These are phyloP conservation scores for Penicillium pancosmium DNA, from an alignment of 495 filamentous ascomycete species.

Conservation along the genomic window DNA sequence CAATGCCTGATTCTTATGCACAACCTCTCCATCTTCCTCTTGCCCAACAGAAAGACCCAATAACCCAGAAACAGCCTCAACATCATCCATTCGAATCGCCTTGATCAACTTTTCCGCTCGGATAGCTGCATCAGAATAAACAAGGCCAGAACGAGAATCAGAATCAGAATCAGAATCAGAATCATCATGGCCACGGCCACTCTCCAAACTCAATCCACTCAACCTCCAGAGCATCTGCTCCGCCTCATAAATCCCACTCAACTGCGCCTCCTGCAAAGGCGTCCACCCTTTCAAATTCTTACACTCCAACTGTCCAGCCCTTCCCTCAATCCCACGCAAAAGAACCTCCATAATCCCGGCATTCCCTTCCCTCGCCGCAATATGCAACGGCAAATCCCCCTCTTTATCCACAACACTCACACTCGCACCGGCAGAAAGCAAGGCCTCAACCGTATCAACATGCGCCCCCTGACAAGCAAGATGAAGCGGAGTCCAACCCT, in stretches of 20 bases:
- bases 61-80: neutral
- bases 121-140: neutral
- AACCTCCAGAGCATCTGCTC: neutral
- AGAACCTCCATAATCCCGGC: neutral
- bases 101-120: neutral
- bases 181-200: neutral
- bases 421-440: neutral
- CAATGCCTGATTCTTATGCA: neutral
- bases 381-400: neutral
- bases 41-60: neutral
- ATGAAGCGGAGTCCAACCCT: neutral
- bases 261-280: conserved; percentile 1
- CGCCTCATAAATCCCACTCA: conserved; percentile 2
- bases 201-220: neutral
- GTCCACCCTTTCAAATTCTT: neutral
- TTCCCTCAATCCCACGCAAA: neutral
- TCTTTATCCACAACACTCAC: neutral
- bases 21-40: neutral
- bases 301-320: neutral
- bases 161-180: neutral
- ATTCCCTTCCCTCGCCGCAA: conserved; percentile 1
- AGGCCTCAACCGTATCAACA: neutral
- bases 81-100: neutral
- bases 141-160: neutral
- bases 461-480: conserved; percentile 3